These are phyloP conservation scores for Hordeum marinum DNA, from an alignment of 176 grass and related monocot species.

Conservation along the genomic window DNA sequence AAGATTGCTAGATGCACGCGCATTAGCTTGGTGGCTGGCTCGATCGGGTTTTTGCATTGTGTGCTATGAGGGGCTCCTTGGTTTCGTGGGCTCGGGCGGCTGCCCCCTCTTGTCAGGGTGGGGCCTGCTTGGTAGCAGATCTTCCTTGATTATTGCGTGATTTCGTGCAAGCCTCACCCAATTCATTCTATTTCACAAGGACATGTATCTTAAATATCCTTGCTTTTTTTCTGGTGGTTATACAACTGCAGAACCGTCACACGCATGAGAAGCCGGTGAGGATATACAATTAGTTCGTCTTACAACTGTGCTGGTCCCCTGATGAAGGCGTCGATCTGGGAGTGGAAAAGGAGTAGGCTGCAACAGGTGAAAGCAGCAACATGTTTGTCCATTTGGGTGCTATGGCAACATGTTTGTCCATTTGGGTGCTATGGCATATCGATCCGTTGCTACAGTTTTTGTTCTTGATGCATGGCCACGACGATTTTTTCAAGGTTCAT, in stretches of 20 bases:
- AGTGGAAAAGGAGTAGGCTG: constrained; percentile 11
- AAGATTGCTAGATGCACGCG: not conserved
- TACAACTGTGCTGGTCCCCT: constrained; percentile 14
- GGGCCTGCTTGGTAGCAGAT: not conserved
- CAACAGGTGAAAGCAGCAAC: not conserved
- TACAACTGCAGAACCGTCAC: constrained; percentile 70
- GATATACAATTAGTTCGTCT: constrained; percentile 60
- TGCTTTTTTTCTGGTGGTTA: not conserved
- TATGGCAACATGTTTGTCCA: not conserved
- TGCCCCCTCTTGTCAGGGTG: no score
- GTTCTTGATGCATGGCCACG: not conserved
- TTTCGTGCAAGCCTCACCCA: not conserved
- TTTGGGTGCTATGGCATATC: not conserved
- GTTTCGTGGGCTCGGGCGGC: no score
- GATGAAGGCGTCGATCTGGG: not conserved
- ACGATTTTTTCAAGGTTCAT: constrained; percentile 2
- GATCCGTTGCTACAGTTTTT: constrained; percentile 8
- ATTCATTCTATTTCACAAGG: not conserved
- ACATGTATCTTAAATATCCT: not conserved
- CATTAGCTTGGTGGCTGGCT: not conserved
- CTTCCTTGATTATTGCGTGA: not conserved
- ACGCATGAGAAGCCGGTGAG: constrained; percentile 70
- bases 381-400: not conserved
- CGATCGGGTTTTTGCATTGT: no score
- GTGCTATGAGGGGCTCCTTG: no score